phyloP scores from a whole-genome alignment of 2,329 filamentous ascomycete genomes.

The Aureobasidium sp. region DNA sequence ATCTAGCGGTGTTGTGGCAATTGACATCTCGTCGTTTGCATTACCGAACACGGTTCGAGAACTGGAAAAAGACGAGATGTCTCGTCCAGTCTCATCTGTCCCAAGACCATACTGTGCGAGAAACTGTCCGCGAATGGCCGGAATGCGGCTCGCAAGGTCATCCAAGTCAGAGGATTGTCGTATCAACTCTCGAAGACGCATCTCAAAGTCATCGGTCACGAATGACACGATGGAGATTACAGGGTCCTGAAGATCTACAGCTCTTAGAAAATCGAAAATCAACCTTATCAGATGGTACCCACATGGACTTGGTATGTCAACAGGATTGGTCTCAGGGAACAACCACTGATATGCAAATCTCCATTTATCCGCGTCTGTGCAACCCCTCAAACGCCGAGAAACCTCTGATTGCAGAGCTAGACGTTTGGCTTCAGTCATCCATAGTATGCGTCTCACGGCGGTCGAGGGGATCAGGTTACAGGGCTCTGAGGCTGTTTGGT shows the following conservation, averaged over 20 bases:
- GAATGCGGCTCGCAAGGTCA: background rate
- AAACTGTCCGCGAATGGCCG: background rate
- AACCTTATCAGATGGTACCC: accelerated
- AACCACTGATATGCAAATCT: background rate
- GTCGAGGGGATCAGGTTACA: background rate
- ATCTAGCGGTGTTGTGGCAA: too few relatives aligned
- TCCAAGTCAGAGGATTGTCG: background rate
- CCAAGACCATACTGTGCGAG: background rate
- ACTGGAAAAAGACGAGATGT: too few relatives aligned
- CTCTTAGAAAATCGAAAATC: background rate
- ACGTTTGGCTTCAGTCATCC: background rate
- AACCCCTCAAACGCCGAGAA: background rate
- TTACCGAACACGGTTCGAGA: too few relatives aligned
- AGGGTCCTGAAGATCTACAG: background rate
- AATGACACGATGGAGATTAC: background rate
- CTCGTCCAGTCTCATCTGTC: too few relatives aligned
- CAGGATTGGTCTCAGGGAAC: background rate
- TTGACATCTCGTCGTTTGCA: too few relatives aligned
- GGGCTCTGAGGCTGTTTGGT: background rate
- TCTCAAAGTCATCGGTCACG: background rate
- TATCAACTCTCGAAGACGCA: background rate
- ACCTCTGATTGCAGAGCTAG: background rate
- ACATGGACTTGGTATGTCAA: background rate
- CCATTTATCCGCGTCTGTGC: background rate
- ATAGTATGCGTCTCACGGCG: background rate